A percentile compares a stretch with the other conserved stretches of the same genome.
Evolutionary conservation across 1,284 basidiomycete species (phyloP).

Genomic region (Microbotryomycetes sp.): DNA sequence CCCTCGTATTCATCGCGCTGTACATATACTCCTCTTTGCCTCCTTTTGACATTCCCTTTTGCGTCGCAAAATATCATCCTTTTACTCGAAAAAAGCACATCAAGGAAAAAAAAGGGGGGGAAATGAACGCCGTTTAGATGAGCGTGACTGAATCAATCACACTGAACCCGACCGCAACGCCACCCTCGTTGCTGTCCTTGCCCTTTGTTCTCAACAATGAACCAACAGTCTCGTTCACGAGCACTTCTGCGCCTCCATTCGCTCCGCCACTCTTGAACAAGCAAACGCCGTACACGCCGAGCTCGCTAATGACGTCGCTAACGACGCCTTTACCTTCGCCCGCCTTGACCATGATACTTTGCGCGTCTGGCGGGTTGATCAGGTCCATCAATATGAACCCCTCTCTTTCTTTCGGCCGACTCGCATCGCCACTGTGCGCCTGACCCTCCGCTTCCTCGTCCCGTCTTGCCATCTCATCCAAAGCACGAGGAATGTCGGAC

Average conservation of each 20-base stretch:
- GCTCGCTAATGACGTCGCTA: constrained; percentile 74
- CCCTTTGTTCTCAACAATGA: constrained; percentile 90
- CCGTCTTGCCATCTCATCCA: constrained; percentile 57
- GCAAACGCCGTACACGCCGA: constrained; percentile 85
- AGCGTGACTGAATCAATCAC: constrained; percentile 76
- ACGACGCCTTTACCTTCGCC: constrained; percentile 44
- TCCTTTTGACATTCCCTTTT: background rate
- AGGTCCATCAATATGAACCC: constrained; percentile 94
- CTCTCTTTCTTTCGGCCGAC: constrained; percentile 33
- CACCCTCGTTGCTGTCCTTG: constrained; percentile 86
- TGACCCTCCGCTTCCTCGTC: too few relatives aligned
- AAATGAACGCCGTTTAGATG: too few relatives aligned
- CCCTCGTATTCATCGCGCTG: too few relatives aligned
- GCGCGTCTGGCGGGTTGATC: constrained; percentile 64
- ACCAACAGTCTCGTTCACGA: constrained; percentile 61
- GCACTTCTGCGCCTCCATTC: constrained; percentile 33
- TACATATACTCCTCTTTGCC: background rate
- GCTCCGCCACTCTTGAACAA: constrained; percentile 54
- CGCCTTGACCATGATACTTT: constrained; percentile 67
- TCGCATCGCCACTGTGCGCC: background rate
- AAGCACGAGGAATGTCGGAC: constrained; percentile 66
- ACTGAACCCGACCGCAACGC: constrained; percentile 84
- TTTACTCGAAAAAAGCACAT: too few relatives aligned
- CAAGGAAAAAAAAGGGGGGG: too few relatives aligned
- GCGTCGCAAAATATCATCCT: background rate